Percentiles rank a stretch among this genome's conserved stretches.
These are phyloP conservation scores for Persicaria maculosa DNA, from an alignment of 148 eudicot species.

Conservation along the genomic window DNA sequence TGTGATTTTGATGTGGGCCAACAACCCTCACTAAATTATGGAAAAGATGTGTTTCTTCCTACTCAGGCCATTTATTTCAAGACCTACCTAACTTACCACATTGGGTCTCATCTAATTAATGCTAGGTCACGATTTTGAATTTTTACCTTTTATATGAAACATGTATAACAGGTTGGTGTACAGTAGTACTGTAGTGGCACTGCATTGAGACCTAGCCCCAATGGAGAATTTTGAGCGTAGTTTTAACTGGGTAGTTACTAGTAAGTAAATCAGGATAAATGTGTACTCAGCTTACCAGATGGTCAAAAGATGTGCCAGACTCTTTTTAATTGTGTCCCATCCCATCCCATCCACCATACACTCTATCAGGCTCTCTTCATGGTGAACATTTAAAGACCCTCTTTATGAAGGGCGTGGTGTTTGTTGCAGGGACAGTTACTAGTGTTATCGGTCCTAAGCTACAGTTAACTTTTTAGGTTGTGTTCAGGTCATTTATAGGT, in stretches of 20 bases:
- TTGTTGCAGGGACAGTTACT: background rate
- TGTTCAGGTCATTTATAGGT: too few species aligned
- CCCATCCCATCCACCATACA: conserved; percentile 1
- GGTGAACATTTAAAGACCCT: background rate
- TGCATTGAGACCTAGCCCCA: background rate
- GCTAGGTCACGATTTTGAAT: conserved; percentile 1
- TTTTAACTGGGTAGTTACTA: background rate
- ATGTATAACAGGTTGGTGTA: background rate
- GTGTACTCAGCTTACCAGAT: background rate
- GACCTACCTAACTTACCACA: conserved; percentile 11
- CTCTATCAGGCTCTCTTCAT: conserved; percentile 3
- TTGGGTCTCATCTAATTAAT: conserved; percentile 1
- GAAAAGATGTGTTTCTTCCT: background rate
- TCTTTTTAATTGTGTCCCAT: background rate
- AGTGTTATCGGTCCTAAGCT: background rate
- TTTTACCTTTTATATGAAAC: background rate
- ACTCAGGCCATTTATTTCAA: conserved; percentile 2
- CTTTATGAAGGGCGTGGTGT: background rate
- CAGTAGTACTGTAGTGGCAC: background rate
- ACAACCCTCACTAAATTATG: conserved; percentile 4
- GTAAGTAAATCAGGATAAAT: background rate
- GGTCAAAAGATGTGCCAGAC: background rate
- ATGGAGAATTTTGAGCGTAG: background rate
- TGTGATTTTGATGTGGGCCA: conserved; percentile 5
- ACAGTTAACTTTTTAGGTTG: background rate